phyloP scores from a whole-genome alignment of 768 basidiomycete species.

The Ephemerocybe angulata region DNA sequence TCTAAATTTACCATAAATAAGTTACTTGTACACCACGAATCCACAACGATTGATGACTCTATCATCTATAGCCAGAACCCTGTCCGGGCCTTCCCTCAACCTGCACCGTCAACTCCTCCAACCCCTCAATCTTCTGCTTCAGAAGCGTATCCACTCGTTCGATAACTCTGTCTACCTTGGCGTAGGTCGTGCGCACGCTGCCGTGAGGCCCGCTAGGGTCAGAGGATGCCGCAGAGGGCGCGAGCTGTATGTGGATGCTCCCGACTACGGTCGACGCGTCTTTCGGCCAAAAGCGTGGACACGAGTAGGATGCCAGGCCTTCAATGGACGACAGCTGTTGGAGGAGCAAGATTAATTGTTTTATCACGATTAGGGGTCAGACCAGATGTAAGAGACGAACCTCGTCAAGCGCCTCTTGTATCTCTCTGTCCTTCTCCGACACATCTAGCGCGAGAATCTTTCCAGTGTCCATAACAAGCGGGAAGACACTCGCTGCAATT shows the following conservation, averaged over 20 bases:
- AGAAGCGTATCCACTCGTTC: slow-evolving; percentile 72
- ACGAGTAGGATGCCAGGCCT: slow-evolving; percentile 76
- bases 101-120: slow-evolving; percentile 91
- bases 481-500: slow-evolving; percentile 93
- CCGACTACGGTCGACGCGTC: slow-evolving; percentile 83
- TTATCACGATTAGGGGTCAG: neutral
- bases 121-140: slow-evolving; percentile 67
- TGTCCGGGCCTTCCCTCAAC: slow-evolving; percentile 64
- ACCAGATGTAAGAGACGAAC: slow-evolving; percentile 34
- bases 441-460: slow-evolving; percentile 85
- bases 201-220: slow-evolving; percentile 56
- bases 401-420: slow-evolving; percentile 60
- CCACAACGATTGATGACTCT: no score
- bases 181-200: slow-evolving; percentile 44
- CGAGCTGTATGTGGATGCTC: slow-evolving; percentile 88
- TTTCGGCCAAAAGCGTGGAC: slow-evolving; percentile 93
- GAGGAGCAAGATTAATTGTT: neutral
- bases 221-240: slow-evolving; percentile 51
- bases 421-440: slow-evolving; percentile 51
- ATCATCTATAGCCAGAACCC: no score
- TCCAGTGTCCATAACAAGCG: slow-evolving; percentile 91
- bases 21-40: no score
- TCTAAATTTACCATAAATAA: no score
- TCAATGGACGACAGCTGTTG: slow-evolving; percentile 70
- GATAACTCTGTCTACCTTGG: slow-evolving; percentile 67